phyloP scores from a whole-genome alignment of 257 asterid genomes.

The Forsythia viridissima region DNA sequence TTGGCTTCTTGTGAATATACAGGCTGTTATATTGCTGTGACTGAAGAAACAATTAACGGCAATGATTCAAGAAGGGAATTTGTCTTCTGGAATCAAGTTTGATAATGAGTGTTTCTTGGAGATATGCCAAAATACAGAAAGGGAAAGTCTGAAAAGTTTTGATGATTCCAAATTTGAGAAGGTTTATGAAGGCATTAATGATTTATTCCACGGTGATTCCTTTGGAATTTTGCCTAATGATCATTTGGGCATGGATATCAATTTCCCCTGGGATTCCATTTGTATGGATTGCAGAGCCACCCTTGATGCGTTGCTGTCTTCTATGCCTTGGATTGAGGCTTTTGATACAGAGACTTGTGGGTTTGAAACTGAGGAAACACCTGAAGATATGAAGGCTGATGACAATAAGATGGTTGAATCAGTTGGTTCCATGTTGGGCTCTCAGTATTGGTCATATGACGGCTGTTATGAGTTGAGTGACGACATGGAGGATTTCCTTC shows the following conservation, averaged over 20 bases:
- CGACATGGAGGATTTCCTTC: background rate
- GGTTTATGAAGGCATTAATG: slow-evolving; percentile 44
- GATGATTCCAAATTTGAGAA: slow-evolving; percentile 38
- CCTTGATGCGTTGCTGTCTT: too few relatives aligned
- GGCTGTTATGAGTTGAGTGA: too few relatives aligned
- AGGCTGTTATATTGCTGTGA: background rate
- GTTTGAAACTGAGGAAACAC: background rate
- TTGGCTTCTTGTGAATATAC: slow-evolving; percentile 10
- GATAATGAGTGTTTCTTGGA: slow-evolving; percentile 33
- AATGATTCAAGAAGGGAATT: slow-evolving; percentile 37
- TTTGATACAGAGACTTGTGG: too few relatives aligned
- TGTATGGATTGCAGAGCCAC: too few relatives aligned
- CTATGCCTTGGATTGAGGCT: too few relatives aligned
- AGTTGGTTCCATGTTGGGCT: background rate
- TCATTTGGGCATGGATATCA: too few relatives aligned
- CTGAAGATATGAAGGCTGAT: background rate
- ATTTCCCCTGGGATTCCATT: too few relatives aligned
- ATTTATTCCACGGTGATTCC: too few relatives aligned
- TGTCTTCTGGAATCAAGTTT: slow-evolving; percentile 27
- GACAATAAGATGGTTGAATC: background rate
- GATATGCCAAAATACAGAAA: slow-evolving; percentile 19
- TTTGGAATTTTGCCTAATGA: too few relatives aligned
- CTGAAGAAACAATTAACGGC: slow-evolving; percentile 43
- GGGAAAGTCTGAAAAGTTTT: slow-evolving; percentile 24
- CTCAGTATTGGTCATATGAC: background rate